phyloP scores from a whole-genome alignment of 345 rosid genomes.

The Salix arbutifolia region DNA sequence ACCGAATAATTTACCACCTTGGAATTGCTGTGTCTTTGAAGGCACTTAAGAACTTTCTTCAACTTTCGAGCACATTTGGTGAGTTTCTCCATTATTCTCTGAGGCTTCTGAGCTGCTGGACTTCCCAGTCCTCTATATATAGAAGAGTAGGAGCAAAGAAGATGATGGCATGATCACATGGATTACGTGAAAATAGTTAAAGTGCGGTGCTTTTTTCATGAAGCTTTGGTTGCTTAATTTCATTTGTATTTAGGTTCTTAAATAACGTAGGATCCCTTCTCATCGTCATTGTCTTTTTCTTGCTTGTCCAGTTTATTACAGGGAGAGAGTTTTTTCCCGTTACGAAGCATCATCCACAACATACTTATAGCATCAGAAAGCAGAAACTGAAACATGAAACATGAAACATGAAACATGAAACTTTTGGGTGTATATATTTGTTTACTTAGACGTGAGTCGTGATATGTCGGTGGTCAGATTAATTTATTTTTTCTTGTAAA shows the following conservation, averaged over 20 bases:
- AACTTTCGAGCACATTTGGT: constrained; percentile 4
- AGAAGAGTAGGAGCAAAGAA: background rate
- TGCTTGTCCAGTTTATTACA: background rate
- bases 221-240: background rate
- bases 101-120: background rate
- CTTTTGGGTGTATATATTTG: too few species aligned
- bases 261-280: background rate
- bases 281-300: background rate
- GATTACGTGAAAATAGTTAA: background rate
- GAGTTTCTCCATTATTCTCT: constrained; percentile 15
- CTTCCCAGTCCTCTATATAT: too few species aligned
- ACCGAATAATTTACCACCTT: background rate
- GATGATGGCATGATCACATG: constrained; percentile 3
- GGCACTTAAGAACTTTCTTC: constrained; percentile 5
- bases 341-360: background rate
- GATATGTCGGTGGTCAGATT: too few species aligned
- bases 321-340: background rate
- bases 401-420: too few species aligned
- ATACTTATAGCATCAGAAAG: too few species aligned
- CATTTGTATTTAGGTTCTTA: background rate
- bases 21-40: background rate
- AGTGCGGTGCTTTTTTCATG: background rate
- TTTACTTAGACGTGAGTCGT: too few species aligned
- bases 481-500: too few species aligned
- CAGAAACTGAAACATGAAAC: too few species aligned